Evolutionary conservation across 2,329 filamentous ascomycete genomes (phyloP), one percentile per base, ranked within the genome.

Genomic region (Graphiopsis chlorocephala): DNA sequence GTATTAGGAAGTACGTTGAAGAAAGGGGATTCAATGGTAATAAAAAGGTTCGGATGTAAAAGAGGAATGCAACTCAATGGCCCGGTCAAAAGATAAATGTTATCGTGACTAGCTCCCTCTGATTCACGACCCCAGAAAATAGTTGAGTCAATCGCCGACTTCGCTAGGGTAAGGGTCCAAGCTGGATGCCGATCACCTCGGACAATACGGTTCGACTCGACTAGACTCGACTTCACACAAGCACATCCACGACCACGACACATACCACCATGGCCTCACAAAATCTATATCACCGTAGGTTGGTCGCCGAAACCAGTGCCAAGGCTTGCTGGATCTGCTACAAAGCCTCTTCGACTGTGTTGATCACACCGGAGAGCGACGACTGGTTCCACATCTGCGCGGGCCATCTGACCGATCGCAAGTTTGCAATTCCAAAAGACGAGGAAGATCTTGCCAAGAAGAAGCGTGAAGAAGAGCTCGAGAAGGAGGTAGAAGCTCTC

Each of bases 311-410:
- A 31, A 85, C 87, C n/a, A 85, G 90, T 1, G 85, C 91, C 14
- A 96, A 91, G 78, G 84, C 91, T 58, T 99, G 95, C 78, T 90
- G 92, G 78, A 87, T 98, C 68, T 98, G 95, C 83, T 96, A 90
- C 82, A 96, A 95, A 78, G 90, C 91, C 10, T 92, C 89, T 65
- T 87, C 89, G 7, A 96, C 90, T 69, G 94, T 98, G 20, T 82
- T 99, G 63, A 91, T 97, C 70, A 96, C 93, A 10, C 86, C 91
- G 0, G 93, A 96, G 72, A 93, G 92, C 73, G 95, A 94, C 87
- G 93, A 95, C 79, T 71, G 73, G 68, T 98, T 99, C 81, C 97
- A 96, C 75, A 86, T 96, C 52, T 99, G 95, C 72, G 84, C 88
- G 6, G 82, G 85, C 33, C 95, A 99, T 77, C 81, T 98, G 10